Conservation (phyloP, 768 basidiomycete genomes). For the Krasilnikovozyma curviuscula region DNA sequence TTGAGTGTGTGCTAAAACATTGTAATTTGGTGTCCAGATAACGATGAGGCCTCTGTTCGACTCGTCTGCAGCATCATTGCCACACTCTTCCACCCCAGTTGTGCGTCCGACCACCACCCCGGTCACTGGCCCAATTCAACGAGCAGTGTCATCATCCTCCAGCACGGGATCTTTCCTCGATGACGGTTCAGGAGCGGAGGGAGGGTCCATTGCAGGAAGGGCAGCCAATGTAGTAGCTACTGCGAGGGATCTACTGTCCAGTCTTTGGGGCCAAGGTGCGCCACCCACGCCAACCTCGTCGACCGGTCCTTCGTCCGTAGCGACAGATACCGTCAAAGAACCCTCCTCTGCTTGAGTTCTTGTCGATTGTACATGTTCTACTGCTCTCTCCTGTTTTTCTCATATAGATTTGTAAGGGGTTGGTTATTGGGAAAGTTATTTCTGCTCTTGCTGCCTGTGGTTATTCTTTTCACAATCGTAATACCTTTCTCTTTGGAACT, state of each 20-base stretch:
- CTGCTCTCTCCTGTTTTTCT: too few species aligned
- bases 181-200: slow-evolving; percentile 18
- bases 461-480: too few species aligned
- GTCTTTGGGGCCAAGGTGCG: slow-evolving; percentile 41
- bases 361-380: too few species aligned
- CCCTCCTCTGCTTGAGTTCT: too few species aligned
- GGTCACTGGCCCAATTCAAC: not conserved
- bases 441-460: too few species aligned
- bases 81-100: slow-evolving; percentile 2
- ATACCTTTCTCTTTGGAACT: too few species aligned
- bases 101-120: not conserved
- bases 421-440: too few species aligned
- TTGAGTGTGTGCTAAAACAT: not conserved
- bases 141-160: not conserved
- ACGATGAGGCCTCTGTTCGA: slow-evolving; percentile 7
- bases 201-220: slow-evolving; percentile 36
- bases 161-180: slow-evolving; percentile 14
- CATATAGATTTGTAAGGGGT: too few species aligned
- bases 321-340: too few species aligned
- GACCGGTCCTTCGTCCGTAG: too few species aligned
- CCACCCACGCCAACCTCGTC: too few species aligned
- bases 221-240: slow-evolving; percentile 63
- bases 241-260: slow-evolving; percentile 56
- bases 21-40: not conserved
- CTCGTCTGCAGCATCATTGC: slow-evolving; percentile 7